Conservation (phyloP, 2,329 filamentous ascomycete species). For the Orbilia blumenaviensis region DNA sequence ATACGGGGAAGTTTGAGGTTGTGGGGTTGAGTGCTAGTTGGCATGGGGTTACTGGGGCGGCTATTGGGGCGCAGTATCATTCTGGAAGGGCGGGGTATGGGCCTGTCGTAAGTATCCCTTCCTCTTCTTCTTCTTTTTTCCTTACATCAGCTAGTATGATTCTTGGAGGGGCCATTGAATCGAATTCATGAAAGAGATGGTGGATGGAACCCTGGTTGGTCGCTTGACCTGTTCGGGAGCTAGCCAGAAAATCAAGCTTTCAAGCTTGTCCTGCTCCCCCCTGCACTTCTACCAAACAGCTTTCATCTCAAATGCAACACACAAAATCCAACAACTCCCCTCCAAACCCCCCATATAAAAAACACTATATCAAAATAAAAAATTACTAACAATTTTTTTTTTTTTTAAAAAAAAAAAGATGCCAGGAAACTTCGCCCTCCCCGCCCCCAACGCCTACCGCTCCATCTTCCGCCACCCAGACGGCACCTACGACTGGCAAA, state of each 20-base stretch:
- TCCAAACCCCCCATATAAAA: neutral
- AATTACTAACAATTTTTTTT: neutral
- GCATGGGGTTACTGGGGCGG: constrained; percentile 70
- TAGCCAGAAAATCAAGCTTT: neutral
- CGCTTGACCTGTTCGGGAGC: no score
- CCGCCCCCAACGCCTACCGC: constrained; percentile 70
- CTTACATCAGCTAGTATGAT: no score
- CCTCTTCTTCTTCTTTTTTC: neutral
- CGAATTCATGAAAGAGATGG: no score
- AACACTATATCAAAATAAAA: neutral
- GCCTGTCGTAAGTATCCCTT: constrained; percentile 58
- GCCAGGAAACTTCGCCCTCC: constrained; percentile 69
- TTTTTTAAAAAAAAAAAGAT: no score
- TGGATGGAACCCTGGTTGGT: no score
- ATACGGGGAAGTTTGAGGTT: constrained; percentile 73
- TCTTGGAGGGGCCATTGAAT: neutral
- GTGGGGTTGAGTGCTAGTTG: constrained; percentile 70
- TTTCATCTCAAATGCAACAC: neutral
- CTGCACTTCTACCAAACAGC: neutral
- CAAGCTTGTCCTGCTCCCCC: neutral
- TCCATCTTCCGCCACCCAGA: constrained; percentile 70
- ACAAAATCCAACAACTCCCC: constrained; percentile 37
- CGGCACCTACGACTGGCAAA: constrained; percentile 72
- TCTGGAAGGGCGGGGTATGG: constrained; percentile 65
- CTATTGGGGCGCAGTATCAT: constrained; percentile 67